Evolutionary conservation across 805 yeast species (phyloP).

Genomic region (Starmerella asiatica): DNA sequence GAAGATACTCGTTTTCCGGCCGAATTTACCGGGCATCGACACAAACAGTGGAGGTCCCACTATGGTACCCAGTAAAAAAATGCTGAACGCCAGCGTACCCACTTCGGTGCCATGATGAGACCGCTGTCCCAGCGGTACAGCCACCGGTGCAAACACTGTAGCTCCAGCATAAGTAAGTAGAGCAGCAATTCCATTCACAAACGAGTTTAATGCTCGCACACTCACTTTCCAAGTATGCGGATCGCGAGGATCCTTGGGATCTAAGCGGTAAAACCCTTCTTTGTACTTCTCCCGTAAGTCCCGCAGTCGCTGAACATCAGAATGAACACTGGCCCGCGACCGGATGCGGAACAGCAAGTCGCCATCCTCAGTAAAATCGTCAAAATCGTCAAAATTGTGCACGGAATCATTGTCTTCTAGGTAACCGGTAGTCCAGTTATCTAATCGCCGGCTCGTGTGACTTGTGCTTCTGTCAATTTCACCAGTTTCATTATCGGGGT

Average conservation of each 20-base stretch:
- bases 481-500: no score
- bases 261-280: constrained; percentile 12
- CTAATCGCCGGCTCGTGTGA: no score
- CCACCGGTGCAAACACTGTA: constrained; percentile 44
- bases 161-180: constrained; percentile 43
- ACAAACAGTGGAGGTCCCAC: constrained; percentile 86
- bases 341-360: constrained; percentile 10
- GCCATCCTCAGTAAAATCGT: constrained; percentile 8
- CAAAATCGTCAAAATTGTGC: background rate
- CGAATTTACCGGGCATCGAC: constrained; percentile 69
- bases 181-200: constrained; percentile 34
- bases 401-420: no score
- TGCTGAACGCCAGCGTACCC: constrained; percentile 59
- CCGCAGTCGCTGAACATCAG: background rate
- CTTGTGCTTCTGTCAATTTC: no score
- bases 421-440: no score
- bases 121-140: constrained; percentile 32
- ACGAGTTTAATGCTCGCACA: constrained; percentile 32
- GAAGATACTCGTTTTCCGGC: constrained; percentile 48
- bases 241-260: constrained; percentile 9
- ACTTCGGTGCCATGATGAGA: constrained; percentile 54
- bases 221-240: constrained; percentile 43
- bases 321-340: constrained; percentile 10
- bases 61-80: constrained; percentile 82
- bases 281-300: constrained; percentile 7